phyloP scores from a whole-genome alignment of 2,329 filamentous ascomycete genomes.

The Cytospora piceae region DNA sequence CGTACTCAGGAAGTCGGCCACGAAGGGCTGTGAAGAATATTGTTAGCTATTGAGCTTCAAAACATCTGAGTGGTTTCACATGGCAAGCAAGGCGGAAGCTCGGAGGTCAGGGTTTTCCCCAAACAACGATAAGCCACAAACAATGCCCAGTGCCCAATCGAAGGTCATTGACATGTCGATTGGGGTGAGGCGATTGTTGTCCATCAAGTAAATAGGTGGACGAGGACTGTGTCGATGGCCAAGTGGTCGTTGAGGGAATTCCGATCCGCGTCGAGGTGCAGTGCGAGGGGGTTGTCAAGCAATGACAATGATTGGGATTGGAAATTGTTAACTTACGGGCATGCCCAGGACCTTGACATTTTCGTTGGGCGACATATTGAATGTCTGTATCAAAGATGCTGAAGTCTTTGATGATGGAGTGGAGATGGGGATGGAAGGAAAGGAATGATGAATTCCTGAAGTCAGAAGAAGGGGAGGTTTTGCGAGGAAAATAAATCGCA shows the following conservation, averaged over 20 bases:
- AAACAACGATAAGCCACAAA: conserved; percentile 24
- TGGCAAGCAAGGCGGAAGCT: conserved; percentile 18
- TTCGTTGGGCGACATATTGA: conserved; percentile 59
- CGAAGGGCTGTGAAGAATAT: conserved; percentile 71
- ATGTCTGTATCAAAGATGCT: conserved; percentile 44
- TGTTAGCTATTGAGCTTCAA: conserved; percentile 21
- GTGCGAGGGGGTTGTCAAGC: conserved; percentile 13
- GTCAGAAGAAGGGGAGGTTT: conserved; percentile 31
- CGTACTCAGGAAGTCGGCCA: conserved; percentile 99
- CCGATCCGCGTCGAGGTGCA: not conserved
- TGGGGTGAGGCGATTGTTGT: conserved; percentile 11
- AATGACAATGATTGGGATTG: conserved; percentile 25
- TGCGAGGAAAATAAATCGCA: conserved; percentile 6
- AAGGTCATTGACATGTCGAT: conserved; percentile 15
- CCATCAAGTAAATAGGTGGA: conserved; percentile 1
- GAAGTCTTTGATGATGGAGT: conserved; percentile 54
- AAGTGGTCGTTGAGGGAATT: not conserved
- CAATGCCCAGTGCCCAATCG: conserved; percentile 4
- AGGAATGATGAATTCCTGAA: conserved; percentile 41
- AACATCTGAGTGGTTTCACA: conserved; percentile 23
- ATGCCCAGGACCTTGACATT: conserved; percentile 67
- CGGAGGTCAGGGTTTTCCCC: conserved; percentile 22
- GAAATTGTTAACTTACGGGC: conserved; percentile 56
- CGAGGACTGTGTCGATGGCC: conserved; percentile 16
- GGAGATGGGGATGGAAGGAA: conserved; percentile 56